These are phyloP conservation scores for Dactylonectria estremocensis DNA, from an alignment of 2,329 filamentous ascomycete genomes.

Conservation along the genomic window DNA sequence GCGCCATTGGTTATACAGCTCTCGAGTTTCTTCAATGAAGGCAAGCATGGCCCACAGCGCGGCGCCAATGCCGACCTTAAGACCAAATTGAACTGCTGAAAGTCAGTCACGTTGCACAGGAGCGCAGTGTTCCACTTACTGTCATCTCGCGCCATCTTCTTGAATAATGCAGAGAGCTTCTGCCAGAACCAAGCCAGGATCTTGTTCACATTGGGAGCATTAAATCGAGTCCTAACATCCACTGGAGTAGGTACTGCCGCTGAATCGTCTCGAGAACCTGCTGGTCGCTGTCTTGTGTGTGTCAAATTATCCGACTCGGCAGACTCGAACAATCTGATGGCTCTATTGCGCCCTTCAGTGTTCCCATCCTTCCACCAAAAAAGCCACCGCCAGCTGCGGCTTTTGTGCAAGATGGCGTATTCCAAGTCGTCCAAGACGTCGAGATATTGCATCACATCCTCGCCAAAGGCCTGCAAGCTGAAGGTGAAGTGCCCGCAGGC, in stretches of 20 bases:
- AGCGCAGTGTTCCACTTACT: conserved; percentile 56
- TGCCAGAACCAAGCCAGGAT: conserved; percentile 42
- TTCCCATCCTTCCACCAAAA: conserved; percentile 75
- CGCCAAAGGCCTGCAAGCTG: conserved; percentile 89
- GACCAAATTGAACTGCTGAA: conserved; percentile 75
- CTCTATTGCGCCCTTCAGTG: conserved; percentile 29
- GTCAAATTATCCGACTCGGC: conserved; percentile 40
- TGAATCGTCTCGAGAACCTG: neutral
- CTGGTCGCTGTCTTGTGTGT: conserved; percentile 9
- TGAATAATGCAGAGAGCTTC: conserved; percentile 54
- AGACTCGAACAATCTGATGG: conserved; percentile 58
- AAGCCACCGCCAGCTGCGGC: conserved; percentile 85
- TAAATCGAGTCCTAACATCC: conserved; percentile 26
- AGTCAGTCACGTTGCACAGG: conserved; percentile 59
- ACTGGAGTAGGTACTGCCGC: conserved; percentile 8
- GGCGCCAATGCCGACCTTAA: conserved; percentile 94
- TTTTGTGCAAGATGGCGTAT: conserved; percentile 73
- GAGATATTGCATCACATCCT: conserved; percentile 87
- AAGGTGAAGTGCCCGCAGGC: conserved; percentile 98
- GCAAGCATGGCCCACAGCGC: conserved; percentile 90
- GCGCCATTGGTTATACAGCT: conserved; percentile 87
- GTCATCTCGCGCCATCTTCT: conserved; percentile 62
- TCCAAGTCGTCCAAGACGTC: conserved; percentile 89
- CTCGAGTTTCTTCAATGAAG: conserved; percentile 83
- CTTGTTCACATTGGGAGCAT: conserved; percentile 36